phyloP scores from a whole-genome alignment of 768 basidiomycete genomes.

The Podaxis rugospora region DNA sequence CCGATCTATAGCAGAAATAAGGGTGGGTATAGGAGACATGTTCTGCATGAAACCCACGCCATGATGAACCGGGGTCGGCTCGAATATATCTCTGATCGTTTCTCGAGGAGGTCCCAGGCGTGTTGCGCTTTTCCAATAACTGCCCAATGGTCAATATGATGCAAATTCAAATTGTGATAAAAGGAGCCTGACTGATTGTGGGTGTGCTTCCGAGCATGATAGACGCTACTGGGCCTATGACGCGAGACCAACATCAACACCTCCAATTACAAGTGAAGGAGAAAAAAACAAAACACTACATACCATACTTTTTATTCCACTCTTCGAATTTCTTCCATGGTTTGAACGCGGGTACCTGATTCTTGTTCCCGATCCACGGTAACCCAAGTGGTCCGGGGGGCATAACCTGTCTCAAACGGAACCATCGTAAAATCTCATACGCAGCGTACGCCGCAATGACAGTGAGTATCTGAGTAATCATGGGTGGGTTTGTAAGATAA shows the following conservation, averaged over 20 bases:
- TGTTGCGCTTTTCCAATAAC: conserved; percentile 25
- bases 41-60: conserved; percentile 15
- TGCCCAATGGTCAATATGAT: neutral
- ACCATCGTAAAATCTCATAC: conserved; percentile 24
- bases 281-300: neutral
- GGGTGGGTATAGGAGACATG: no score
- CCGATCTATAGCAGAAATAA: conserved; percentile 26
- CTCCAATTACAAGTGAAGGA: neutral
- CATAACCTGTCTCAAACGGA: conserved; percentile 28
- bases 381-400: conserved; percentile 43
- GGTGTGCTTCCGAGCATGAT: conserved; percentile 38
- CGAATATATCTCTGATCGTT: conserved; percentile 27
- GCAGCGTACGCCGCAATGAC: conserved; percentile 16
- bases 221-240: conserved; percentile 35
- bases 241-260: neutral
- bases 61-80: conserved; percentile 27
- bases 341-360: conserved; percentile 39
- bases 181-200: conserved; percentile 29
- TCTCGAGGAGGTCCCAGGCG: conserved; percentile 29
- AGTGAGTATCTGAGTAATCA: neutral
- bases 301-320: conserved; percentile 44
- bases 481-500: neutral
- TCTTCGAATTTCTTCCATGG: conserved; percentile 47
- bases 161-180: no score
- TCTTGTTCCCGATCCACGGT: conserved; percentile 40